These are phyloP conservation scores for Phytophthora podocarpi DNA, from an alignment of 352 stramenopile genomes.

Conservation along the genomic window DNA sequence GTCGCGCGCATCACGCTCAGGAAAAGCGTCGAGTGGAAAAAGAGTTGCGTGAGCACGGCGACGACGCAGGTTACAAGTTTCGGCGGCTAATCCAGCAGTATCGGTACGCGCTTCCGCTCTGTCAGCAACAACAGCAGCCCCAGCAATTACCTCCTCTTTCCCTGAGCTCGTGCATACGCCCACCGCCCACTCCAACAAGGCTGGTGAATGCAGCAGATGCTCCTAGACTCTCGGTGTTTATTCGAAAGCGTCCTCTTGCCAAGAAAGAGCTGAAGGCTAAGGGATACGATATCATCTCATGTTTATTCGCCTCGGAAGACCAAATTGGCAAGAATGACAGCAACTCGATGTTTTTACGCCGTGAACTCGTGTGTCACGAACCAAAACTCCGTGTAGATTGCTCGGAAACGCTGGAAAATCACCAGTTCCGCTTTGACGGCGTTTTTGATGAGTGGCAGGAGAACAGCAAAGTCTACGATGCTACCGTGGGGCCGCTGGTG, in stretches of 20 bases:
- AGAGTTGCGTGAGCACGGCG: conserved; percentile 68
- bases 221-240: conserved; percentile 60
- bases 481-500: conserved; percentile 62
- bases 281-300: conserved; percentile 70
- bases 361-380: conserved; percentile 72
- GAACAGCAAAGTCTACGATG: conserved; percentile 92
- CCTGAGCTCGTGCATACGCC: conserved; percentile 19
- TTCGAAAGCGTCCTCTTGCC: conserved; percentile 69
- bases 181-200: conserved; percentile 20
- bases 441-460: conserved; percentile 92
- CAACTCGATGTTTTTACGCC: conserved; percentile 20
- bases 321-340: no score
- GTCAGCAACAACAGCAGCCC: conserved; percentile 31
- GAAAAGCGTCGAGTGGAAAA: conserved; percentile 73
- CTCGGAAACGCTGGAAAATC: conserved; percentile 70
- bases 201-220: conserved; percentile 16
- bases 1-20: conserved; percentile 55
- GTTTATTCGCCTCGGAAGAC: conserved; percentile 34
- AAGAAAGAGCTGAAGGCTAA: conserved; percentile 74
- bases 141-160: conserved; percentile 30
- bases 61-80: conserved; percentile 81
- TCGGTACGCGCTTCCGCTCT: conserved; percentile 43
- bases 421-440: conserved; percentile 75
- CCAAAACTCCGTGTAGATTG: conserved; percentile 77
- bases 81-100: conserved; percentile 66